phyloP scores from a whole-genome alignment of 371 early-diverging fungal species.

The Vairimorpha necatrix region DNA sequence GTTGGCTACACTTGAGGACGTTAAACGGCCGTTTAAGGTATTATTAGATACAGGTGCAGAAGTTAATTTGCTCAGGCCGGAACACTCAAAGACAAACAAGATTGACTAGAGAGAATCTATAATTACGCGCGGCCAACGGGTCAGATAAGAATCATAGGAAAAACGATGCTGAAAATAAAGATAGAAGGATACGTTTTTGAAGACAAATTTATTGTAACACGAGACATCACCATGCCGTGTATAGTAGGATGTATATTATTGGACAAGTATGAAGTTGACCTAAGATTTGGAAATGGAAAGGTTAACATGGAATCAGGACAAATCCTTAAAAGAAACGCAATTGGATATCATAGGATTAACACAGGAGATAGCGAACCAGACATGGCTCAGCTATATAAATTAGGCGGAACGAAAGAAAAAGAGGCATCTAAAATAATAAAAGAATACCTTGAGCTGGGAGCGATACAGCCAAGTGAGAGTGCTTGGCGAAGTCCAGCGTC shows the following conservation, averaged over 20 bases:
- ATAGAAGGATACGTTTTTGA: background rate
- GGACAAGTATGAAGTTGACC: background rate
- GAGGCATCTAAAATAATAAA: background rate
- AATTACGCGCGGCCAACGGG: background rate
- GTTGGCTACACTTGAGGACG: background rate
- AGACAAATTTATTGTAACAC: constrained; percentile 2
- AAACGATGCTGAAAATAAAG: background rate
- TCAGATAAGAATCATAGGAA: background rate
- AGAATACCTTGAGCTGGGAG: constrained; percentile 16
- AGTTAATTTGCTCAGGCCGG: constrained; percentile 8
- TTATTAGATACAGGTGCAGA: constrained; percentile 12
- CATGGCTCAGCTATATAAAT: background rate
- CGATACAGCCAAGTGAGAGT: constrained; percentile 19
- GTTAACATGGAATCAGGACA: background rate
- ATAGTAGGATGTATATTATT: background rate
- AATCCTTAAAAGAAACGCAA: background rate
- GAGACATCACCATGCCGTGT: background rate
- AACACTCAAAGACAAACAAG: background rate
- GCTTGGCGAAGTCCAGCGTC: constrained; percentile 8
- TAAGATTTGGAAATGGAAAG: background rate
- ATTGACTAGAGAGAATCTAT: background rate
- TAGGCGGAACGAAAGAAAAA: constrained; percentile 5
- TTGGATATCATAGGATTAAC: background rate
- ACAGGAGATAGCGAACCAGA: background rate
- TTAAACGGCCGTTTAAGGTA: background rate